Base-by-base conservation (phyloP, 2,329 filamentous ascomycete genomes). In the Aspergillus sp. region DNA sequence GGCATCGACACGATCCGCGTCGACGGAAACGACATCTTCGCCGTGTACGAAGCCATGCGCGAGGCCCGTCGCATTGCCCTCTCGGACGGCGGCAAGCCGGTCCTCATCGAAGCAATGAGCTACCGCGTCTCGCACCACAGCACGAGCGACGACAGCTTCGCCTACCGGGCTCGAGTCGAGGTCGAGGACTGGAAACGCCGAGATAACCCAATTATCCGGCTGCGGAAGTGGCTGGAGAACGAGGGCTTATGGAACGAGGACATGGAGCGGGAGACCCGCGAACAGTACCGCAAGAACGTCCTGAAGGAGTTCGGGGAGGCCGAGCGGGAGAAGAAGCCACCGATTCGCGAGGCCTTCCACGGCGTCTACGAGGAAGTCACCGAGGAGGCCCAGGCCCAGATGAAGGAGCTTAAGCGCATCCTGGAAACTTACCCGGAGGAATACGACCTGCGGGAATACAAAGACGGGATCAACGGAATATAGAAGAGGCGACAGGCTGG, bases 71-170 rank as follows among this genome's bases (percentile, higher is more conserved):
- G 85, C 52, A 85, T 94, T 70, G 93, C 94, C 0, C 82, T 98
- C 3, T 81, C 89, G 57, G 87, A 91, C 49, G 91, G 91, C n/a
- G 90, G 91, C 4, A 87, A 85, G 63, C 92, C 92, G 0, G 85
- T 99, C 0, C 80, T 99, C 7, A 89, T 99, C 46, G 95, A 99
- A 78, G 92, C 92, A 57, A 96, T 99, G 91, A 94, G 91, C 24
- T 99, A 99, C 78, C 92, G 95, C n/a, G 93, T 98, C 49, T 94
- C 91, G 6, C 92, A 99, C 73, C 95, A 99, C 79, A 96, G 92
- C 76, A 99, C 95, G 0, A 95, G 90, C 0, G 95, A 99, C 72
- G 95, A 99, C 77, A 95, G 90, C 26, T 99, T 97, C 71, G 95
- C 95, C 0, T 99, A 99, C 79, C 90, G 95, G 9, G 92, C 93